Conservation (phyloP, 805 yeast genomes). For the Yarrowia deformans region DNA sequence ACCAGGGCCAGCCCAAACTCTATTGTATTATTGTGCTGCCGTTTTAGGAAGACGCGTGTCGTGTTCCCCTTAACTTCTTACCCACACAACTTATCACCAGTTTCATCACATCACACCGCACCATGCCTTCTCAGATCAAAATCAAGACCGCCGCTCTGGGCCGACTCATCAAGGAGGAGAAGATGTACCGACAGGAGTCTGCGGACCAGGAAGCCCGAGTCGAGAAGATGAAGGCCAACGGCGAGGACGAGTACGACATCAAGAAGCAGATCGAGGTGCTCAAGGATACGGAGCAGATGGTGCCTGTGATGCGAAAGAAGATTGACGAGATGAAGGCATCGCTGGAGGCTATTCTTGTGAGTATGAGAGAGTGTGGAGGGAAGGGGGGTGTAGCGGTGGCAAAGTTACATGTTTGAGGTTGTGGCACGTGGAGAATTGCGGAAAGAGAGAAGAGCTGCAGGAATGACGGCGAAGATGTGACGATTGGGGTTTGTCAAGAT, state of each 20-base stretch:
- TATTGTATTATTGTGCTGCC: conserved; percentile 2
- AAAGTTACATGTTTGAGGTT: no score
- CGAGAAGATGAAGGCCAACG: conserved; percentile 55
- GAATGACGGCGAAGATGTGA: no score
- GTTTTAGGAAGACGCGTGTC: conserved; percentile 2
- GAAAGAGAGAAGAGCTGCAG: no score
- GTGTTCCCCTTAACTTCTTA: conserved; percentile 7
- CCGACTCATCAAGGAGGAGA: conserved; percentile 72
- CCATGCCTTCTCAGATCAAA: conserved; percentile 69
- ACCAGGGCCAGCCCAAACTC: conserved; percentile 11
- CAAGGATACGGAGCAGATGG: conserved; percentile 61
- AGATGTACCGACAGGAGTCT: conserved; percentile 65
- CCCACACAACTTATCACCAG: neutral
- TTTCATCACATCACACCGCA: neutral
- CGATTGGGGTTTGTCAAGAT: no score
- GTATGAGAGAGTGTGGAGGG: no score
- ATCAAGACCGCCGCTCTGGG: conserved; percentile 74
- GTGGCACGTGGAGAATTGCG: no score
- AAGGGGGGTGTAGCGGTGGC: no score
- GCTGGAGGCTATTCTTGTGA: conserved; percentile 54
- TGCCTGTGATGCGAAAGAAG: conserved; percentile 58
- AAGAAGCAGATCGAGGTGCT: conserved; percentile 60
- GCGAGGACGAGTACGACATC: conserved; percentile 70
- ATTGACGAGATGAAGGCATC: conserved; percentile 53
- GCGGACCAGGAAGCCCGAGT: conserved; percentile 60